phyloP scores from a whole-genome alignment of 2,329 filamentous ascomycete genomes.

The Fusarium lateritium region DNA sequence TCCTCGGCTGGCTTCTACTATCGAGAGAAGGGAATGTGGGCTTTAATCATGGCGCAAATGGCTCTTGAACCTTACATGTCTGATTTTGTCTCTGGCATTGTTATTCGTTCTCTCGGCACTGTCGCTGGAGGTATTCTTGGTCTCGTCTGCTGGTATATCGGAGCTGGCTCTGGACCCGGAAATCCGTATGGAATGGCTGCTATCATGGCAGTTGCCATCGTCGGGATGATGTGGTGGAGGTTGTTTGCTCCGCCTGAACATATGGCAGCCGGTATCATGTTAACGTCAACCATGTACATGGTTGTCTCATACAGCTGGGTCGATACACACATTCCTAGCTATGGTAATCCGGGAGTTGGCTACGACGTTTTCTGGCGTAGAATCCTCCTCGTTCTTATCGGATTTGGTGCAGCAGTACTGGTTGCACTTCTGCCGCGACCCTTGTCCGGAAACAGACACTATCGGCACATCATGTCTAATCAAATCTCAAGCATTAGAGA shows the following conservation, averaged over 20 bases:
- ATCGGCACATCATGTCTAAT: conserved; percentile 20
- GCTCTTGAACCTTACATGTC: conserved; percentile 40
- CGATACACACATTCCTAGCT: conserved; percentile 35
- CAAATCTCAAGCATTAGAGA: conserved; percentile 21
- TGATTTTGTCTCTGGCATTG: conserved; percentile 33
- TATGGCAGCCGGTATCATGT: conserved; percentile 39
- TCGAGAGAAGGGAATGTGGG: conserved; percentile 41
- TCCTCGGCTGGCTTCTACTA: conserved; percentile 40
- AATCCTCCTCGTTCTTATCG: conserved; percentile 24
- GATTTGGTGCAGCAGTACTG: conserved; percentile 16
- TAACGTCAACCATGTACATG: conserved; percentile 40
- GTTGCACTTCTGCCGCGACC: conserved; percentile 19
- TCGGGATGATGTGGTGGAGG: conserved; percentile 43
- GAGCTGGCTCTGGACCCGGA: conserved; percentile 18
- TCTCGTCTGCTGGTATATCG: conserved; percentile 25
- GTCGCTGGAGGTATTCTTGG: conserved; percentile 22
- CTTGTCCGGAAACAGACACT: conserved; percentile 19
- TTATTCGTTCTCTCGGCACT: conserved; percentile 27
- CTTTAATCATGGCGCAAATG: conserved; percentile 43
- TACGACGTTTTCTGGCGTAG: conserved; percentile 26
- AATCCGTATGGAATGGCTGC: conserved; percentile 37
- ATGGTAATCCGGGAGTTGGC: conserved; percentile 32
- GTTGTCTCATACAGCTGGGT: conserved; percentile 42
- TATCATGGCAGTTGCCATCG: conserved; percentile 35
- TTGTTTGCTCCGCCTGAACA: conserved; percentile 38